phyloP scores from a whole-genome alignment of 192 early-diverging fungal genomes.

The Podochytrium sp. region DNA sequence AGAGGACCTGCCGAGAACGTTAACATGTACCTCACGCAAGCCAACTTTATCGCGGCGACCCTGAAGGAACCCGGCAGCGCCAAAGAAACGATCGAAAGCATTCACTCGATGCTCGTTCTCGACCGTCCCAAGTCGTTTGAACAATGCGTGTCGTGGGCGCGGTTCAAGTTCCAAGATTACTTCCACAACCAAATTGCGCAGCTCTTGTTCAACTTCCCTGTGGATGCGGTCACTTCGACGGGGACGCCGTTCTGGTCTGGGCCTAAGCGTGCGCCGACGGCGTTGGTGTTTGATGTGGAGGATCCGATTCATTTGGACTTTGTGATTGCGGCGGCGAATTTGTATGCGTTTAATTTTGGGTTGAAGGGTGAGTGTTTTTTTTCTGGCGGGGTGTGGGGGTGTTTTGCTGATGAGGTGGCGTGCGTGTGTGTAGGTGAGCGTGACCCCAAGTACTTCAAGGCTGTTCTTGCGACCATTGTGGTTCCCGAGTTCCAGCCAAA shows the following conservation, averaged over 20 bases:
- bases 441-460: slow-evolving; percentile 73
- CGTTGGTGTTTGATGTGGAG: slow-evolving; percentile 78
- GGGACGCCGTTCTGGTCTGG: slow-evolving; percentile 97
- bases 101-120: slow-evolving; percentile 73
- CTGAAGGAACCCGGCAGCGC: slow-evolving; percentile 77
- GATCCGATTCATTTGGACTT: slow-evolving; percentile 86
- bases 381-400: not conserved
- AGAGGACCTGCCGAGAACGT: slow-evolving; percentile 90
- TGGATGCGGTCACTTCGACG: slow-evolving; percentile 85
- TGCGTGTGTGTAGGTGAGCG: slow-evolving; percentile 22
- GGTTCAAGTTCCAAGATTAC: slow-evolving; percentile 90
- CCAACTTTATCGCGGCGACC: slow-evolving; percentile 78
- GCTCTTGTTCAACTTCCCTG: slow-evolving; percentile 96
- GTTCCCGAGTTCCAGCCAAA: slow-evolving; percentile 88
- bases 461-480: slow-evolving; percentile 57
- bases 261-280: slow-evolving; percentile 91
- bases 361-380: slow-evolving; percentile 70
- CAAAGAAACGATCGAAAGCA: slow-evolving; percentile 76
- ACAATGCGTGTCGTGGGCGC: slow-evolving; percentile 92
- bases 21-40: slow-evolving; percentile 87
- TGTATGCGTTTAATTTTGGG: slow-evolving; percentile 96
- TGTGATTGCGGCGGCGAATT: slow-evolving; percentile 86
- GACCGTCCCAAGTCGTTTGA: slow-evolving; percentile 86
- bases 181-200: slow-evolving; percentile 93
- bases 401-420: too few species aligned